Evolutionary conservation across 108 stramenopile genomes (phyloP), one percentile per base, ranked within the genome.

Genomic region (Epithemia pelagica): DNA sequence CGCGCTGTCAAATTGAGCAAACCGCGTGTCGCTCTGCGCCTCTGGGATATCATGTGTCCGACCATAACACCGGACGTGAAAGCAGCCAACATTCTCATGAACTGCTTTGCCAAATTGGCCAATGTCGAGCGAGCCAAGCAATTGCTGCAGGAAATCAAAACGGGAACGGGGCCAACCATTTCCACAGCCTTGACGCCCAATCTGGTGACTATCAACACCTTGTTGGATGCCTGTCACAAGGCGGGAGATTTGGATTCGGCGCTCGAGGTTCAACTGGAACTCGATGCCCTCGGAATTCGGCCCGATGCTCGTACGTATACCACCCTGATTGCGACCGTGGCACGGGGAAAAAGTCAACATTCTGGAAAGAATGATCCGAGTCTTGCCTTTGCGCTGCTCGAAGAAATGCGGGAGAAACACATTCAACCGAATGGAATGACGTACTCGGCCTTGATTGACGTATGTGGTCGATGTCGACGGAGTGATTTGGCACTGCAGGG

Each of bases 21-120:
- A 67, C 83, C 83, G 37, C 58, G 64, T 57, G 81, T 95, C 20
- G 87, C 91, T 19, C 65, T 92, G n/a, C 76, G 91, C 19, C 62
- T 95, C 22, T 95, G 89, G 89, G 82, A 78, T 59, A 54, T 91
- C 10, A 89, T 92, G 86, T 62, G 25, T 70, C 64, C 18, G 73
- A 87, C 56, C 68, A 81, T 79, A 22, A 68, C 89, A 27, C 90
- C 90, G 0, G 89, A 90, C 74, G 87, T 90, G 15, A 85, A 84
- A 58, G 83, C 89, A 57, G 84, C 83, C 72, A 95, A 95, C 58
- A 92, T 88, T 54, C 71, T 91, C 20, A 89, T 95, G 94, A 92
- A 95, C 71, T 80, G 76, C 23, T 90, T 86, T 70, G 85, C 90
- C 2, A 95, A 91, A 68, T 58, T 88, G 26, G 85, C 80, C 8